These are phyloP conservation scores for Silene vulgaris DNA, from an alignment of 179 eudicot species.

Conservation along the genomic window DNA sequence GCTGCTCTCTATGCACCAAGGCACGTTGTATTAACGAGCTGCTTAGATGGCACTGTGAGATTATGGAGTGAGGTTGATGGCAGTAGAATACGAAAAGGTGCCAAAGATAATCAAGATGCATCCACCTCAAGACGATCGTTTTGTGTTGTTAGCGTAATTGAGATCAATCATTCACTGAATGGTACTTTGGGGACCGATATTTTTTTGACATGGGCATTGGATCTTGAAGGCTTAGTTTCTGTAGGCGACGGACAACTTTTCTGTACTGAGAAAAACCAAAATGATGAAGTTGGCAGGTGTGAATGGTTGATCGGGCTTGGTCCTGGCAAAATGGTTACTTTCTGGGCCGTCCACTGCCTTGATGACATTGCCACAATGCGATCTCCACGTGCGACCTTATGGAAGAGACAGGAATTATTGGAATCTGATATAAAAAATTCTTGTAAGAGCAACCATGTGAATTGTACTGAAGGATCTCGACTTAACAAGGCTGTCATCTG, in stretches of 20 bases:
- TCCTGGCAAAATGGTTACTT: constrained; percentile 49
- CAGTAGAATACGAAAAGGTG: constrained; percentile 48
- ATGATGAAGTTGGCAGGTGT: constrained; percentile 62
- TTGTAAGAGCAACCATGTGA: constrained; percentile 10
- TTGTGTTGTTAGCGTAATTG: constrained; percentile 69
- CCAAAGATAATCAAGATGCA: constrained; percentile 49
- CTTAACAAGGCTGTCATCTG: constrained; percentile 54
- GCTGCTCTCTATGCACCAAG: constrained; percentile 37
- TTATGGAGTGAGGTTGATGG: constrained; percentile 89
- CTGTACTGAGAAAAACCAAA: constrained; percentile 34
- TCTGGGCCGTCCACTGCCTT: constrained; percentile 94
- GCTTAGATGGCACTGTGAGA: constrained; percentile 86
- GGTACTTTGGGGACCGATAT: constrained; percentile 66
- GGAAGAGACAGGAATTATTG: constrained; percentile 53
- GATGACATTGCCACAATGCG: constrained; percentile 79
- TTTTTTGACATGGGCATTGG: constrained; percentile 70
- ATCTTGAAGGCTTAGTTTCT: constrained; percentile 42
- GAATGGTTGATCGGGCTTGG: constrained; percentile 93
- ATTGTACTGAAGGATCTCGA: constrained; percentile 26
- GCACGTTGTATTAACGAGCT: constrained; percentile 64
- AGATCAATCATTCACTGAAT: constrained; percentile 59
- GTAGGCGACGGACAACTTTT: constrained; percentile 35
- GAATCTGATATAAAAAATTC: constrained; percentile 28
- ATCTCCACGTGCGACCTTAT: constrained; percentile 75
- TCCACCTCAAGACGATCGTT: constrained; percentile 43